These are phyloP conservation scores for Rhodotorula babjevae DNA, from an alignment of 768 basidiomycete species.

Conservation along the genomic window DNA sequence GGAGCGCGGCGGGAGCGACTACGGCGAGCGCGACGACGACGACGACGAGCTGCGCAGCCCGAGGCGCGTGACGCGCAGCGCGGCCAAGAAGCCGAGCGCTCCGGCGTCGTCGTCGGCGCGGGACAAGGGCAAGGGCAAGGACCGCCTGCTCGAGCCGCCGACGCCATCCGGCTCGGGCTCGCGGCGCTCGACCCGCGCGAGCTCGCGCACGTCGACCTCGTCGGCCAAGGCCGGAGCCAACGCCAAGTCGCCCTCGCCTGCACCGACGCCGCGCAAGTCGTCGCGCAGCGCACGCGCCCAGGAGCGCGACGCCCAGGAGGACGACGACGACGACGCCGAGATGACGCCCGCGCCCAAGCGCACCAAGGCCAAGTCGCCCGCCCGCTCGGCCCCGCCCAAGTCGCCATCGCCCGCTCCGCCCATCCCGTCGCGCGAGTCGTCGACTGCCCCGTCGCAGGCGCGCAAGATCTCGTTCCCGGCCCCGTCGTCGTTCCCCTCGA, in stretches of 20 bases:
- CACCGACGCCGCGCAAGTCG: constrained; percentile 16
- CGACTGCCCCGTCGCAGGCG: constrained; percentile 11
- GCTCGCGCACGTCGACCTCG: not conserved
- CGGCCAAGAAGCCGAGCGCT: not conserved
- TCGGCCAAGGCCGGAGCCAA: too few species aligned
- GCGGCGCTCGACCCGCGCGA: constrained; percentile 22
- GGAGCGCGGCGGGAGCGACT: not conserved
- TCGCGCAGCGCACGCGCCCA: not conserved
- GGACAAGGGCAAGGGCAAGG: constrained; percentile 8
- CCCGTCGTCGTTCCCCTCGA: constrained; percentile 8
- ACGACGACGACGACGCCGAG: not conserved
- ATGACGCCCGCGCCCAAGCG: not conserved
- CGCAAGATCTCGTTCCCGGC: constrained; percentile 23
- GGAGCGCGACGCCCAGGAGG: not conserved
- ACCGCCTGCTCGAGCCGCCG: constrained; percentile 21
- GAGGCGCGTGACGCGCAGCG: not conserved
- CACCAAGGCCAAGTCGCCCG: not conserved
- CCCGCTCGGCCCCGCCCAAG: constrained; percentile 5
- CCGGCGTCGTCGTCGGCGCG: not conserved
- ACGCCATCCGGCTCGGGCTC: constrained; percentile 1
- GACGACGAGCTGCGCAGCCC: not conserved
- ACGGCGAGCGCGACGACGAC: not conserved
- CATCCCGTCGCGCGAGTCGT: not conserved
- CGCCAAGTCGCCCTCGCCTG: constrained; percentile 24
- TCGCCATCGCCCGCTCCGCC: not conserved